Base-by-base conservation (phyloP, 1,284 basidiomycete species). In the Ustilago xerochloae region DNA sequence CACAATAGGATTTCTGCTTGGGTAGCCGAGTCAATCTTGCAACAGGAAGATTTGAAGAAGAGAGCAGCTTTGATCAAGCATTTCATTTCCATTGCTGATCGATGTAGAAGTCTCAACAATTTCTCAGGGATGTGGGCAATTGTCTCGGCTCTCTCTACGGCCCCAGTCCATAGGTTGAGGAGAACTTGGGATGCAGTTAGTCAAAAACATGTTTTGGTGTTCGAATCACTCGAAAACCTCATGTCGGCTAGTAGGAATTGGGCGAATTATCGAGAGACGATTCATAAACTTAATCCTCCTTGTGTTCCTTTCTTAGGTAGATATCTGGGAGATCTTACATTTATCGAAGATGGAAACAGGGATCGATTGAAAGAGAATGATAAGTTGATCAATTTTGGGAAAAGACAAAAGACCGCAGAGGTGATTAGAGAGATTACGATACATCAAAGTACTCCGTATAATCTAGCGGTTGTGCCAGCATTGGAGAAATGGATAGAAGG, bases 221-320 rank as follows among this genome's bases (percentile, higher is more conserved):
- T 87, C 50, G 84, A 85, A 38, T 89, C 89, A 75, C 88, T 96
- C 87, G 93, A 96, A 84, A 89, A 89, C 85, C 91, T 91, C 15
- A 90, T 97, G 75, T 92, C 94, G 84, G 91, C 90, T 53, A 91
- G 90, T 79, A 93, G 93, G 86, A 99, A 98, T 81, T 99, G 97
- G 86, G 91, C 90, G 30, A 92, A 91, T 79, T 99, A 99, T 85
- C 91, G 93, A 55, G 90, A 92, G 67, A 89, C 91, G 56, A 89
- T 99, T 79, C 91, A 92, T 47, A 89, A 88, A 46, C 91, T 97
- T 64, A 90, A 92, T 38, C 94, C 95, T 0, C 96, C 97, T 50
- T 97, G 95, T 85, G 95, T 99, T 0, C 97, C 97, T 6, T 99
- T 99, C 86, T 91, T 99, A 55, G 93, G 97, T 59, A 97, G 97